Percentiles rank a stretch among this genome's conserved stretches.
These are phyloP conservation scores for Nymphaea colorata DNA, from an alignment of 164 flowering plant species.

Conservation along the genomic window DNA sequence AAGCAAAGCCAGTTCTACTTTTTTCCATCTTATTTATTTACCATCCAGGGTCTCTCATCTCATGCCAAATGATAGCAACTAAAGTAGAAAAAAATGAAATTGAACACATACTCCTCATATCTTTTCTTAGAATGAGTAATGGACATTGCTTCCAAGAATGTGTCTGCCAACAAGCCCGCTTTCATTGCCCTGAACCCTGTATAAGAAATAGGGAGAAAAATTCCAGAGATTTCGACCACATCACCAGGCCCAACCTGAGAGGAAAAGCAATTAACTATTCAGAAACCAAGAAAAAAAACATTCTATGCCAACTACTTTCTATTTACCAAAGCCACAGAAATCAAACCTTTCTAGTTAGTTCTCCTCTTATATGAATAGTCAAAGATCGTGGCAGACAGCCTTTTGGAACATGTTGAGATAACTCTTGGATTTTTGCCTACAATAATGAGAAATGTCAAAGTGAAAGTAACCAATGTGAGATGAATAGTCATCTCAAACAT, in stretches of 20 bases:
- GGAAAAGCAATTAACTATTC: not conserved
- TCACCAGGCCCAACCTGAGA: conserved; percentile 95
- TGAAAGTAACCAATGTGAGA: not conserved
- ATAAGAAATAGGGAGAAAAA: conserved; percentile 97
- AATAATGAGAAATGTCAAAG: not conserved
- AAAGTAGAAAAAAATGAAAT: not conserved
- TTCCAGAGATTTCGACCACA: conserved; percentile 89
- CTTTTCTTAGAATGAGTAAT: conserved; percentile 87
- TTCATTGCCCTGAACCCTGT: conserved; percentile 95
- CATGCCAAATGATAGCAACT: not conserved
- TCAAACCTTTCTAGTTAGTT: conserved; percentile 86
- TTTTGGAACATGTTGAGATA: conserved; percentile 98
- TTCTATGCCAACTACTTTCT: not conserved
- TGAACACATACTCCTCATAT: conserved; percentile 86
- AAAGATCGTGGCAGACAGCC: conserved; percentile 94
- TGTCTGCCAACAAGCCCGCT: conserved; percentile 98
- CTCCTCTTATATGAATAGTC: conserved; percentile 95
- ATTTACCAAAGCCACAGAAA: not conserved
- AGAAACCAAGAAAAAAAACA: conserved; percentile 1
- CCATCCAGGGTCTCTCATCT: too few species aligned
- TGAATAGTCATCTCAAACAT: not conserved
- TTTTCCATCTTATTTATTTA: too few species aligned
- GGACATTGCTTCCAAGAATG: conserved; percentile 96
- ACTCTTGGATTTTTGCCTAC: conserved; percentile 97
- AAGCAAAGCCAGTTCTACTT: too few species aligned